Base-by-base conservation (phyloP, 352 stramenopile species). In the Phytopythium vexans region DNA sequence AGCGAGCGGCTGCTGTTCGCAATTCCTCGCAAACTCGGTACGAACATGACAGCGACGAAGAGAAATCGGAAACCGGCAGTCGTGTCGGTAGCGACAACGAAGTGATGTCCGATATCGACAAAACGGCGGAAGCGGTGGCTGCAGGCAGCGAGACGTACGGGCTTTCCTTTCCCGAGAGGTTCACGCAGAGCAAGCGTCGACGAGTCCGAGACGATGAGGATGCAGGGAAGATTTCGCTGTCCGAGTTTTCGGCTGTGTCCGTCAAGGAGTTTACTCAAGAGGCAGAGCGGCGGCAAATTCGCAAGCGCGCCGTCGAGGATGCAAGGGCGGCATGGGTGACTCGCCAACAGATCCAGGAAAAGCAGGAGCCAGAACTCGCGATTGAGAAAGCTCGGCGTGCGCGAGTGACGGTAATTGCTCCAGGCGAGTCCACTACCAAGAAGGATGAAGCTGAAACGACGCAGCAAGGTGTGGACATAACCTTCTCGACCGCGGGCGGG, bases 281-380 rank as follows among this genome's bases (percentile, higher is more conserved):
- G 35, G 49, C 68, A 38, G 54, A 56, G 8, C 50, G 68, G 31
- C 49, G 56, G 8, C 58, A 85, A 48, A 16, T 51, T 41, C 47
- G 52, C 46, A 62, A 66, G 38, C 50, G 60, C 48, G 63, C 59
- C 1, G 70, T 77, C 39, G 51, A 81, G 39, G 45, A 58, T 3
- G 59, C 69, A 5, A 59, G 58, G 12, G 44, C 63, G 6, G 56
- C 64, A 10, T 85, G 71, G 74, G 39, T 69, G 11, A 49, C 66
- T 15, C 64, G 69, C 31, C 71, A 83, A 49, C 52, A 74, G n/a
- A 58, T 75, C 39, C 49, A 62, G 41, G 59, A 63, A 6, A 75
- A 74, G 36, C 48, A 72, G 12, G 74, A 87, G 41, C 66, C 74
- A 4, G 55, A 66, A 15, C 67, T 84, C 10, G 71, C 64, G 12